Evolutionary conservation across 139 green algal species (phyloP), one percentile per base, ranked within the genome.

Genomic region (Trebouxia sp.): DNA sequence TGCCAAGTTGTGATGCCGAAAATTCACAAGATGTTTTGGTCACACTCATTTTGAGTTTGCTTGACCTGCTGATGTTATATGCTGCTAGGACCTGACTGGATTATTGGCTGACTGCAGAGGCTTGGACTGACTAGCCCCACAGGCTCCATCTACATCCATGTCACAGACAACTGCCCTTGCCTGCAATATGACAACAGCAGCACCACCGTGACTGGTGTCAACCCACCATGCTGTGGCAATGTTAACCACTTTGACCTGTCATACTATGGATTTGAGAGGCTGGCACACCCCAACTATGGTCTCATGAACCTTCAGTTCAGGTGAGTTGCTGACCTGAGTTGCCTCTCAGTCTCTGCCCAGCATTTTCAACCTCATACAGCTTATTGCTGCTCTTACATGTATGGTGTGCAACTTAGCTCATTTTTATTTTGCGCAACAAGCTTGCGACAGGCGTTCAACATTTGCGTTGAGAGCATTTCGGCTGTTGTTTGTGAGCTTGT

Each of bases 191-290:
- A 75, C 26, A 58, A 67, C 3, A 35, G 35, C 62, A 72, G 62
- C 62, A 30, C 32, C 15, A 45, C 12, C 20, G 35, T 72, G 1
- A 72, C 62, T 15, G 62, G 62, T 8, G 20, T 8, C 62, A 72
- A 72, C 30, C 70, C 53, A 24, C 45, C 53, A 74, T 93, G 90
- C 84, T 93, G 90, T 82, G 85, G 88, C 30, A 84, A 88, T 80
- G 38, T 85, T 74, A 58, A 87, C 37, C 77, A 82, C 58, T 90
- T 91, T 82, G 90, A 94, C 83, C 72, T 92, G n/a, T 86, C 70
- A 9, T 92, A 90, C 83, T 90, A 53, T 35, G 88, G 85, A 0
- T 92, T 94, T 78, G 83, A 92, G 83, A 39, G 87, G 78, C 83
- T 92, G 62, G 87, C 87, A 11, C 86, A 91, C 72, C 70, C 78